Evolutionary conservation across 345 rosid genomes (phyloP).

Genomic region (Hypericum androsaemum): DNA sequence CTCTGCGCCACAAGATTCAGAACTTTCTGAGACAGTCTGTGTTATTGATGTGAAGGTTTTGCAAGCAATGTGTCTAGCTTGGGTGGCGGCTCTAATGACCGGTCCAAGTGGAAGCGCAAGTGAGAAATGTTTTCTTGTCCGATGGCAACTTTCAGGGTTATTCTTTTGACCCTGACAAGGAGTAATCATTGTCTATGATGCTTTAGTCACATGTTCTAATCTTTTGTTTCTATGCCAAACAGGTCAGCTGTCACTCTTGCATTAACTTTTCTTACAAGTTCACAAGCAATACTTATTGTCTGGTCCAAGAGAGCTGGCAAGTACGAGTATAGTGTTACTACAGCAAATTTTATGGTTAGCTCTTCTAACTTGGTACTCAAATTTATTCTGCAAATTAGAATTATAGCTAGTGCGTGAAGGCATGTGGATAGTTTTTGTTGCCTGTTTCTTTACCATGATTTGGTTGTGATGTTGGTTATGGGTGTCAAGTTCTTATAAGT

Average conservation of each 20-base stretch:
- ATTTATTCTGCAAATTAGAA: not conserved
- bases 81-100: conserved; percentile 32
- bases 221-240: conserved; percentile 6
- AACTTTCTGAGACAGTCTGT: not conserved
- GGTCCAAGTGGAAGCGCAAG: conserved; percentile 73
- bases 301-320: conserved; percentile 99
- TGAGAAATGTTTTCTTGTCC: conserved; percentile 14
- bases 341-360: conserved; percentile 89
- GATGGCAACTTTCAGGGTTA: not conserved
- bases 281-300: conserved; percentile 91
- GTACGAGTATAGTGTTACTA: conserved; percentile 92
- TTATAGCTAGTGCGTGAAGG: not conserved
- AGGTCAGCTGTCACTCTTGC: conserved; percentile 78
- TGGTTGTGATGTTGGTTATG: too few relatives aligned
- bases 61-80: conserved; percentile 26
- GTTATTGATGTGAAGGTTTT: conserved; percentile 25
- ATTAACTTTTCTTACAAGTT: conserved; percentile 79
- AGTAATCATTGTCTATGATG: not conserved
- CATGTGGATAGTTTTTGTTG: too few relatives aligned
- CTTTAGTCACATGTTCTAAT: not conserved
- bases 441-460: too few relatives aligned
- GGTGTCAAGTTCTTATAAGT: too few relatives aligned
- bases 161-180: not conserved
- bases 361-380: not conserved
- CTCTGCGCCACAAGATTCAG: conserved; percentile 3